phyloP scores from a whole-genome alignment of 176 grass and related monocot genomes.

The Eleusine coracana region DNA sequence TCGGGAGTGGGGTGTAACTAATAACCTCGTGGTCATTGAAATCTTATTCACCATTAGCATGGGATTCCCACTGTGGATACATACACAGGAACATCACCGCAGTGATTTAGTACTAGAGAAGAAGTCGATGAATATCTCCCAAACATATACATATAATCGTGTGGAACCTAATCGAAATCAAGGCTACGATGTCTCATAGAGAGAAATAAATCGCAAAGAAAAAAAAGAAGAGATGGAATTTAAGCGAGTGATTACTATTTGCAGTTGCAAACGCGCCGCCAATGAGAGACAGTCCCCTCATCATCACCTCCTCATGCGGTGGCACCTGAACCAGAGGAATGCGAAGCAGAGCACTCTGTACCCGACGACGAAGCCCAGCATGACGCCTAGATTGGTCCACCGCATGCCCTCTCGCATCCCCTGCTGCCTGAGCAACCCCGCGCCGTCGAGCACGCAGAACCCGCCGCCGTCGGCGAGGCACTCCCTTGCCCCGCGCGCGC shows the following conservation, averaged over 20 bases:
- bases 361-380: conserved; percentile 72
- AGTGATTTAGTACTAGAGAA: background rate
- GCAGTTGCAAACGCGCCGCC: conserved; percentile 6
- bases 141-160: conserved; percentile 41
- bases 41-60: conserved; percentile 34
- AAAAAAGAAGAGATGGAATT: conserved; percentile 6
- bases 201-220: conserved; percentile 19
- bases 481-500: conserved; percentile 54
- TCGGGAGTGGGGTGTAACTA: background rate
- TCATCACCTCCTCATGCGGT: conserved; percentile 56
- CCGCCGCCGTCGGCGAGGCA: conserved; percentile 52
- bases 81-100: conserved; percentile 26
- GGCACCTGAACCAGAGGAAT: conserved; percentile 83
- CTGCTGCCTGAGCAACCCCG: conserved; percentile 70
- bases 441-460: conserved; percentile 64
- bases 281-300: too few relatives aligned
- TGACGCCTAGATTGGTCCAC: conserved; percentile 81
- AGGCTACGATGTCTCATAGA: conserved; percentile 33
- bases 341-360: conserved; percentile 89
- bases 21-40: background rate
- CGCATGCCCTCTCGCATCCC: conserved; percentile 66
- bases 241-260: conserved; percentile 38
- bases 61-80: conserved; percentile 20
- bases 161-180: conserved; percentile 32
- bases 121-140: conserved; percentile 29